Percentiles rank a stretch among this genome's conserved stretches.
phyloP scores from a whole-genome alignment of 2,329 filamentous ascomycete genomes.

The Fonsecaea pugnacius region DNA sequence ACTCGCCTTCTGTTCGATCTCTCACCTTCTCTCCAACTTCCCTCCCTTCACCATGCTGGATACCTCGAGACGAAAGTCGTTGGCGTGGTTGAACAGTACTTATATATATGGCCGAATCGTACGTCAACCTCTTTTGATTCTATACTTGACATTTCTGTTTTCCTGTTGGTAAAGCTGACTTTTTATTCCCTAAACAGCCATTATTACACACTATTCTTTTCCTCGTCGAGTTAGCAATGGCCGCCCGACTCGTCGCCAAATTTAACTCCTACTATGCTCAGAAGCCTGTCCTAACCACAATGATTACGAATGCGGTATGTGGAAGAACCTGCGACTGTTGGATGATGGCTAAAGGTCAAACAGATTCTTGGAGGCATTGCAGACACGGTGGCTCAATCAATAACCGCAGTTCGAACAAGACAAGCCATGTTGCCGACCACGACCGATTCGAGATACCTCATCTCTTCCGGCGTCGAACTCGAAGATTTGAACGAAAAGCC shows the following conservation, averaged over 20 bases:
- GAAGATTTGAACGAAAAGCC: constrained; percentile 84
- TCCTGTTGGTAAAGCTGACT: constrained; percentile 1
- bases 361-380: constrained; percentile 61
- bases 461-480: constrained; percentile 74
- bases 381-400: constrained; percentile 91
- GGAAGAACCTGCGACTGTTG: constrained; percentile 5
- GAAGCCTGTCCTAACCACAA: constrained; percentile 93
- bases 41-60: constrained; percentile 47
- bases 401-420: constrained; percentile 73
- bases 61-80: constrained; percentile 46
- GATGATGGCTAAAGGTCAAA: constrained; percentile 15
- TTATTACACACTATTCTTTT: constrained; percentile 83
- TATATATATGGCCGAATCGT: constrained; percentile 48
- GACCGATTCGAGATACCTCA: constrained; percentile 59
- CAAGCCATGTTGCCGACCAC: constrained; percentile 58
- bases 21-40: constrained; percentile 14
- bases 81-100: constrained; percentile 52
- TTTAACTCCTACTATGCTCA: constrained; percentile 95
- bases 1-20: constrained; percentile 36
- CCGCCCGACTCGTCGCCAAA: constrained; percentile 78
- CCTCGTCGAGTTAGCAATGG: constrained; percentile 83
- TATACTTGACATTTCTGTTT: neutral
- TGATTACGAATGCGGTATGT: constrained; percentile 92
- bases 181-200: constrained; percentile 62
- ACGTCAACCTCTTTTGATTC: constrained; percentile 17